phyloP scores from a whole-genome alignment of 2,329 filamentous ascomycete species.

The Phaeosphaeriaceae sp. region DNA sequence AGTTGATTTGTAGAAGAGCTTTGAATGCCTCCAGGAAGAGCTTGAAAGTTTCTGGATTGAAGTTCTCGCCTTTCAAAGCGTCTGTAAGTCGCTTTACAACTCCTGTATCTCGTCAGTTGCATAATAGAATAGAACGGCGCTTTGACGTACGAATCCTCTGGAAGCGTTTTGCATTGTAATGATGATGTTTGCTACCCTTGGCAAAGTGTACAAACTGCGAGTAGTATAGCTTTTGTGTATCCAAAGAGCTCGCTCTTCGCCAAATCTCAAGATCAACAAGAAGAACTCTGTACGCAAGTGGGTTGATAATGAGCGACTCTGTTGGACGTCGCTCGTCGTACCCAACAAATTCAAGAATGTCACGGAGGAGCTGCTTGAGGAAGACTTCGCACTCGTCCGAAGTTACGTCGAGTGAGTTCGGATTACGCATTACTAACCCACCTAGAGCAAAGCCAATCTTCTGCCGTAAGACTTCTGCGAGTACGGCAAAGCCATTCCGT shows the following conservation, averaged over 20 bases:
- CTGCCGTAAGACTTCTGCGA: slow-evolving; percentile 82
- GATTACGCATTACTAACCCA: slow-evolving; percentile 58
- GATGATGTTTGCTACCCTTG: slow-evolving; percentile 86
- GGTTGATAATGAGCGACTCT: slow-evolving; percentile 93
- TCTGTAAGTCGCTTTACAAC: slow-evolving; percentile 91
- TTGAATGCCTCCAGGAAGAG: slow-evolving; percentile 82
- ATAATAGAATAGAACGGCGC: neutral
- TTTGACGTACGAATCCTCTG: slow-evolving; percentile 81
- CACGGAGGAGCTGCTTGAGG: slow-evolving; percentile 69
- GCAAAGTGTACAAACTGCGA: slow-evolving; percentile 89
- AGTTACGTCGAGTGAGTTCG: slow-evolving; percentile 42
- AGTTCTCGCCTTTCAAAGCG: slow-evolving; percentile 83
- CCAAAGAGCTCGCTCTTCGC: slow-evolving; percentile 73
- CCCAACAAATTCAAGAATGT: slow-evolving; percentile 86
- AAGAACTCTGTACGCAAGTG: slow-evolving; percentile 88
- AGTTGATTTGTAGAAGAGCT: slow-evolving; percentile 78
- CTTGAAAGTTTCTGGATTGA: slow-evolving; percentile 74
- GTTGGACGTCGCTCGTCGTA: slow-evolving; percentile 81
- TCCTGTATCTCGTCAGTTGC: slow-evolving; percentile 59
- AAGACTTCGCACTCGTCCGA: slow-evolving; percentile 58
- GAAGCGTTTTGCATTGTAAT: slow-evolving; percentile 88
- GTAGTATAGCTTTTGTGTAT: slow-evolving; percentile 89
- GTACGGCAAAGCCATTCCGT: slow-evolving; percentile 89
- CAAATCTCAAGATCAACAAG: slow-evolving; percentile 94
- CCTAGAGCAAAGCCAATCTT: slow-evolving; percentile 69